These are phyloP conservation scores for Kitagawia praeruptora DNA, from an alignment of 129 eudicot species.

Conservation along the genomic window DNA sequence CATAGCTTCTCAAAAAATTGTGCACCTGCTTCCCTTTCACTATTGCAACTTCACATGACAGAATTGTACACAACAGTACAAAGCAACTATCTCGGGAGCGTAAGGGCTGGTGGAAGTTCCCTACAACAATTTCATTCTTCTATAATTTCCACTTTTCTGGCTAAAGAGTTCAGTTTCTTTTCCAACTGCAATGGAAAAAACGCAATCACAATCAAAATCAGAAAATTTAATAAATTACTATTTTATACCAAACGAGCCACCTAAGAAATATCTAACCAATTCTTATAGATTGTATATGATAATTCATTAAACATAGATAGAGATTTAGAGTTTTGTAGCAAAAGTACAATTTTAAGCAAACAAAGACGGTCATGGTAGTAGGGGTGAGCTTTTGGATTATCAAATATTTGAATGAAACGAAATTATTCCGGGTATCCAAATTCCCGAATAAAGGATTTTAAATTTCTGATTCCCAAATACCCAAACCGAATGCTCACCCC, in stretches of 20 bases:
- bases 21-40: slow-evolving; percentile 12
- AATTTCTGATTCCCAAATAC: too few relatives aligned
- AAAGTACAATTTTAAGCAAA: neutral
- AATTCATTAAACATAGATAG: neutral
- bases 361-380: neutral
- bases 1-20: slow-evolving; percentile 12
- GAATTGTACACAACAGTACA: slow-evolving; percentile 6
- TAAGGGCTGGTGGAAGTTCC: neutral
- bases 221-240: too few relatives aligned
- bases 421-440: too few relatives aligned
- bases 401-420: neutral
- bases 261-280: neutral
- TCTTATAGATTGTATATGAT: neutral
- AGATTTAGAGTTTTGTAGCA: neutral
- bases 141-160: slow-evolving; percentile 28
- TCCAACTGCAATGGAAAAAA: slow-evolving; percentile 52
- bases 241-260: neutral
- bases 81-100: neutral
- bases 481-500: too few relatives aligned
- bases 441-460: too few relatives aligned
- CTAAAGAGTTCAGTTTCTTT: slow-evolving; percentile 35
- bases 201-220: neutral
- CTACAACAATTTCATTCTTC: slow-evolving; percentile 17
- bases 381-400: neutral
- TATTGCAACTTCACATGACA: neutral